Conservation (phyloP, 225 moss, liverwort and hornwort genomes). For the Bryum argenteum region DNA sequence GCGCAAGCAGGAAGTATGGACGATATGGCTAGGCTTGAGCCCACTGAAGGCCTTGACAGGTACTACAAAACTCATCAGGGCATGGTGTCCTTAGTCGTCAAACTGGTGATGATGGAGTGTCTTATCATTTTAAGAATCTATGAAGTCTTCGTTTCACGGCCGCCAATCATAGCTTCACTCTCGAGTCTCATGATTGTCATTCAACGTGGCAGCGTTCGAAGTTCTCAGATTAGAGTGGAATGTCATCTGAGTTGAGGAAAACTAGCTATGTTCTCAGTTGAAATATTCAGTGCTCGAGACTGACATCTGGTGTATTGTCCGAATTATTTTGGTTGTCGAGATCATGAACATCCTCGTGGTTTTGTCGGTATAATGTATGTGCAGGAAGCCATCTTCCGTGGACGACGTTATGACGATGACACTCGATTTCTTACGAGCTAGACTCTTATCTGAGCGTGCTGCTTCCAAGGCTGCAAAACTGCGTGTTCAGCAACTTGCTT, state of each 20-base stretch:
- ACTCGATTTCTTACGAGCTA: conserved; percentile 60
- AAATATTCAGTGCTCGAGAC: background rate
- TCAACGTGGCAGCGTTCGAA: no score
- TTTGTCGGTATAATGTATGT: conserved; percentile 13
- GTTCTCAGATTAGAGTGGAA: no score
- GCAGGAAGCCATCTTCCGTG: conserved; percentile 50
- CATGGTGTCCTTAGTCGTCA: conserved; percentile 6
- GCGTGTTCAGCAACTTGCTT: conserved; percentile 51
- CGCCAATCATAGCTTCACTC: background rate
- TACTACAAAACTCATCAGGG: conserved; percentile 17
- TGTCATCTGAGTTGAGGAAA: no score
- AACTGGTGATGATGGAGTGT: conserved; percentile 1
- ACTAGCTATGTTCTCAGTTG: no score
- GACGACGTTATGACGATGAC: conserved; percentile 69
- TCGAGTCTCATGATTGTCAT: background rate
- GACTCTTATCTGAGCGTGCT: conserved; percentile 66
- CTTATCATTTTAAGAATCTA: background rate
- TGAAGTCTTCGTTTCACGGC: background rate
- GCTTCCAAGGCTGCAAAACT: conserved; percentile 63
- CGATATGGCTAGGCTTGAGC: conserved; percentile 27
- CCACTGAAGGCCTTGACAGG: conserved; percentile 38
- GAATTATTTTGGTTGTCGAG: background rate
- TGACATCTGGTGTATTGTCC: background rate
- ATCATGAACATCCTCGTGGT: conserved; percentile 22
- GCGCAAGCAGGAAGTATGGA: conserved; percentile 33